Evolutionary conservation across 257 asterid genomes (phyloP).

Genomic region (Cynanchum wilfordii): DNA sequence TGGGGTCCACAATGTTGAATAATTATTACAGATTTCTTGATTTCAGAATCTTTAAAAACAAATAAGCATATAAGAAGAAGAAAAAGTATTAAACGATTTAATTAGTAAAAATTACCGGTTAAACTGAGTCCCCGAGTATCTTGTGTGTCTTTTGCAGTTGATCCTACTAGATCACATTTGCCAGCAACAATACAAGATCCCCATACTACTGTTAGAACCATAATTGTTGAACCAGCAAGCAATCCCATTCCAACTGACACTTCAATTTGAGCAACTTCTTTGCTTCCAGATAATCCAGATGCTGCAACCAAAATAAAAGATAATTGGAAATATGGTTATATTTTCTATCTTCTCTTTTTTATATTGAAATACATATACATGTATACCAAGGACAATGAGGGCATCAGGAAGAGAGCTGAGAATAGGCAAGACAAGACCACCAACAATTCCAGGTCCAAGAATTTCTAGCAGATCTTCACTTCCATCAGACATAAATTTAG

Average conservation of each 20-base stretch:
- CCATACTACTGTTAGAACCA: constrained; percentile 78
- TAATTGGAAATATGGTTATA: too few species aligned
- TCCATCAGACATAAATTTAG: constrained; percentile 41
- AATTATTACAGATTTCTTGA: too few species aligned
- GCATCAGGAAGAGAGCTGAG: constrained; percentile 58
- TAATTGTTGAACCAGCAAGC: constrained; percentile 79
- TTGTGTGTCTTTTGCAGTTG: constrained; percentile 42
- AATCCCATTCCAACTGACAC: constrained; percentile 87
- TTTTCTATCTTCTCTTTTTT: too few species aligned
- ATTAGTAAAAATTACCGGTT: constrained; percentile 35
- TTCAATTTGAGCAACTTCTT: constrained; percentile 68
- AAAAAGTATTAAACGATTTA: too few species aligned
- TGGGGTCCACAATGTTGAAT: too few species aligned
- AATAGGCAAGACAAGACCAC: constrained; percentile 58
- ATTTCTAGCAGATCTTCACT: constrained; percentile 44
- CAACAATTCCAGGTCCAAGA: constrained; percentile 54
- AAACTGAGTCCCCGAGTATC: constrained; percentile 56
- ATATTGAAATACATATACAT: too few species aligned
- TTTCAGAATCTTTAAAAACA: too few species aligned
- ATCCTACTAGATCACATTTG: constrained; percentile 52
- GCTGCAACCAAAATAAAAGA: constrained; percentile 30
- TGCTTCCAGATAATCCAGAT: constrained; percentile 66
- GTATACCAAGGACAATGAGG: constrained; percentile 46
- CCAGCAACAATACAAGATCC: constrained; percentile 75
- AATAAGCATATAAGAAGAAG: too few species aligned